Evolutionary conservation across 768 basidiomycete genomes (phyloP), one percentile per base, ranked within the genome.

Genomic region (Grammothele lineata): DNA sequence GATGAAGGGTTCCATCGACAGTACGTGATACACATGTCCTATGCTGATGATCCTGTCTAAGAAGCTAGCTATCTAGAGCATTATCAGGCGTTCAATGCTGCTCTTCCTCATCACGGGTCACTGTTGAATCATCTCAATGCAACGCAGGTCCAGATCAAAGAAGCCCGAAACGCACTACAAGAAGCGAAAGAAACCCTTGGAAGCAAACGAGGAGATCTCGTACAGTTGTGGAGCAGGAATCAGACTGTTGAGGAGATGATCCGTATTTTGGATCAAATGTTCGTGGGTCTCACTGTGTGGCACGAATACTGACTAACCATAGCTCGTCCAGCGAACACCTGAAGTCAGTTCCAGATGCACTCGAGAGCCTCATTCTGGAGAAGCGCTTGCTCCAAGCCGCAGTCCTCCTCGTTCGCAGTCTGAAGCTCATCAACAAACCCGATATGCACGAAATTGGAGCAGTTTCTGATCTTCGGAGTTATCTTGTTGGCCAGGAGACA

Each of bases 401-500:
- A 1, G 79, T 87, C 11, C 71, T 98, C 7, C 79, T 99, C 23
- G 82, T 96, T 27, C 75, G 87, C 41, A 92, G 88, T 59, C 68
- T 96, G 39, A 97, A 95, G 66, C 78, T 85, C 24, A 93, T 95
- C 55, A 92, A 88, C 63, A 92, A 88, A 58, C 71, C 83, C 7
- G 96, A 98, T 55, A 89, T 98, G 85, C 70, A 85, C 48, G 95
- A 97, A 61, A 87, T 99, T 49, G 94, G 94, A n/a, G 96, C 95
- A 4, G 72, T 98, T 25, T 72, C 88, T 10, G 96, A 99, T 64
- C 64, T 99, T 38, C 74, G 92, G 47, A 78, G 76, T 54, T 98
- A 97, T 69, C 76, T 98, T 21, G 66, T 74, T 24, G 74, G 80
- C 11, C 96, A 99, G 66, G 94, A 97, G 74, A 80, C 76, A 46